Evolutionary conservation across 805 yeast genomes (phyloP), one percentile per base, ranked within the genome.

Genomic region (Kazachstania taianensis): DNA sequence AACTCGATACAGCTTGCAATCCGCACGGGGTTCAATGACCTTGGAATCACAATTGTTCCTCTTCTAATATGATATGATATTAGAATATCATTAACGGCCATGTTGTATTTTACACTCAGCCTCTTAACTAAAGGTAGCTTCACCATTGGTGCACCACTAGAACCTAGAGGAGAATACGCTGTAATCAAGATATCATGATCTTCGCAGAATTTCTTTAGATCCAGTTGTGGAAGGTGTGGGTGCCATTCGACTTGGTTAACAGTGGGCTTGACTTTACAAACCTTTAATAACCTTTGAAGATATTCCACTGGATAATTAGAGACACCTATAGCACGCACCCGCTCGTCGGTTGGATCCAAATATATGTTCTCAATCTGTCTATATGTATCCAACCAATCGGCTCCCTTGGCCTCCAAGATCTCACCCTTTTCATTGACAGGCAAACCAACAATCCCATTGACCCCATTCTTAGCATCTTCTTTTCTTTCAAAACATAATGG

Each of bases 21-120:
- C 53, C 94, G 73, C 17, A 67, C 69, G n/a, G 71, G 63, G 35
- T 80, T 82, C 12, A 75, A 66, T 1, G 94, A 78, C 61, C 87
- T 73, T 30, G 92, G 85, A 32, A 82, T 58, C 2, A 70, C 75
- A 7, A 67, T 64, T 37, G 80, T 66, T 2, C 82, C 86, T 28
- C 73, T 66, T 41, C 70, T 62, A 17, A 79, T 68, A 49, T 78
- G 76, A 58, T 80, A 81, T 16, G 82, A 78, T 31, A 70, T 65
- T 13, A 74, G 62, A 8, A 84, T 66, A 44, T 73, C 80, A 37
- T 72, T 76, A 0, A 72, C 65, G 3, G 69, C 52, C 8, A 65
- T 73, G 17, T 56, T 50, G 48, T 81, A 69, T 56, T 75, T 75
- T 39, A 67, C 51, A 13, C 85, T 83, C 26, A 82, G 53, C 35